Conservation (phyloP, 345 rosid species). For the Gossypium rotundifolium region DNA sequence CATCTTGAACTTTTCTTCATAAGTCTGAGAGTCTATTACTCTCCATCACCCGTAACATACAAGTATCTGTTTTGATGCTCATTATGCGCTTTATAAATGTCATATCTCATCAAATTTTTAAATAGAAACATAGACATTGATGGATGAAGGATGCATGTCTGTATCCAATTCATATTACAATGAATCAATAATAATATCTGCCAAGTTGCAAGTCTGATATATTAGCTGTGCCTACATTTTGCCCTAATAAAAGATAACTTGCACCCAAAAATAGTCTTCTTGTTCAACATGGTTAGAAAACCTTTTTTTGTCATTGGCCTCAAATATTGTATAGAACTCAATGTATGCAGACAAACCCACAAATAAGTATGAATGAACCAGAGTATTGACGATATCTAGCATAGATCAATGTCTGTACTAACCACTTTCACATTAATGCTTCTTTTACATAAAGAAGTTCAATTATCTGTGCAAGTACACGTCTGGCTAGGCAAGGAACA, state of each 20-base stretch:
- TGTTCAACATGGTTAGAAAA: neutral
- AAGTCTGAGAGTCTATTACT: neutral
- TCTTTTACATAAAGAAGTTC: neutral
- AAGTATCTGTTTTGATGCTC: neutral
- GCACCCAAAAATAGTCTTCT: neutral
- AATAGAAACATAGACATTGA: neutral
- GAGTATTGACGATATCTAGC: neutral
- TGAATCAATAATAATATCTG: neutral
- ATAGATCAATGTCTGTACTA: neutral
- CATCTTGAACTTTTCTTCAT: neutral
- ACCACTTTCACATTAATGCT: neutral
- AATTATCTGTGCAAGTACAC: neutral
- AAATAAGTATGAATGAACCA: neutral
- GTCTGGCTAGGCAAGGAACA: neutral
- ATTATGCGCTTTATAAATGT: neutral
- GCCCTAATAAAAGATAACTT: neutral
- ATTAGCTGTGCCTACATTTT: neutral
- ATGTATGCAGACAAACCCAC: neutral
- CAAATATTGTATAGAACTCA: neutral
- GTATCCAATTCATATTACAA: neutral
- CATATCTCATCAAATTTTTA: neutral
- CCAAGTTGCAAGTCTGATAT: neutral
- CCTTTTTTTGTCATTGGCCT: neutral
- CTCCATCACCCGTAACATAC: neutral
- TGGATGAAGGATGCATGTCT: neutral